Evolutionary conservation across 2,329 filamentous ascomycete genomes (phyloP).

Genomic region (Blumeria graminis): DNA sequence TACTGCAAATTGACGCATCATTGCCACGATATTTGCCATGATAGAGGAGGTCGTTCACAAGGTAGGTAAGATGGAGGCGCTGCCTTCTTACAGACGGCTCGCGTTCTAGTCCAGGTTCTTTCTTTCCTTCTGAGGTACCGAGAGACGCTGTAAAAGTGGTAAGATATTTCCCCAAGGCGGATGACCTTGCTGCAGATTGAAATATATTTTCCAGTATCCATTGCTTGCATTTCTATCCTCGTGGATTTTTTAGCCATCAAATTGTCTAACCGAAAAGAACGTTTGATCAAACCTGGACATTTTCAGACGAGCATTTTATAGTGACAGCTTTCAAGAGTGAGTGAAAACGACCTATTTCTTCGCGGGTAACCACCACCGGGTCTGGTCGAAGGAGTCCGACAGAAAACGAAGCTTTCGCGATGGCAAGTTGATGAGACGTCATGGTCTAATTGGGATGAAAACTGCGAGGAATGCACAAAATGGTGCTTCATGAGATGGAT

Average conservation of each 20-base stretch:
- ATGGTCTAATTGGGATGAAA: conserved; percentile 17
- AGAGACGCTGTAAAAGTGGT: conserved; percentile 41
- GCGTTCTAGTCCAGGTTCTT: conserved; percentile 15
- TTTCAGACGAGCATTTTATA: conserved; percentile 48
- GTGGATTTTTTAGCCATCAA: conserved; percentile 17
- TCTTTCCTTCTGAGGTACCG: conserved; percentile 11
- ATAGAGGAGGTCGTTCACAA: conserved; percentile 57
- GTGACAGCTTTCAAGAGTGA: conserved; percentile 37
- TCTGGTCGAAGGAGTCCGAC: conserved; percentile 52
- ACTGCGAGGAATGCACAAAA: too few relatives aligned
- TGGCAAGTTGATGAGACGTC: conserved; percentile 47
- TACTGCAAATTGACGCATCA: conserved; percentile 26
- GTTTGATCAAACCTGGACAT: conserved; percentile 57
- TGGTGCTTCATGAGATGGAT: too few relatives aligned
- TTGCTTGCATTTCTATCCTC: conserved; percentile 57
- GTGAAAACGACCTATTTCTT: conserved; percentile 47
- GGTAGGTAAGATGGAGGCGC: conserved; percentile 51
- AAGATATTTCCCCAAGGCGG: conserved; percentile 52
- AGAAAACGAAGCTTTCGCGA: conserved; percentile 57
- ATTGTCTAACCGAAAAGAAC: conserved; percentile 13
- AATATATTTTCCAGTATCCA: conserved; percentile 57
- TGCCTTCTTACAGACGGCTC: conserved; percentile 38
- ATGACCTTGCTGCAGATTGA: conserved; percentile 38
- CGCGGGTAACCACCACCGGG: conserved; percentile 41
- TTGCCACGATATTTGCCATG: conserved; percentile 32